Percentiles rank a stretch among this genome's conserved stretches.
Evolutionary conservation across 768 basidiomycete genomes (phyloP).

Genomic region (Hydnomerulius pinastri): DNA sequence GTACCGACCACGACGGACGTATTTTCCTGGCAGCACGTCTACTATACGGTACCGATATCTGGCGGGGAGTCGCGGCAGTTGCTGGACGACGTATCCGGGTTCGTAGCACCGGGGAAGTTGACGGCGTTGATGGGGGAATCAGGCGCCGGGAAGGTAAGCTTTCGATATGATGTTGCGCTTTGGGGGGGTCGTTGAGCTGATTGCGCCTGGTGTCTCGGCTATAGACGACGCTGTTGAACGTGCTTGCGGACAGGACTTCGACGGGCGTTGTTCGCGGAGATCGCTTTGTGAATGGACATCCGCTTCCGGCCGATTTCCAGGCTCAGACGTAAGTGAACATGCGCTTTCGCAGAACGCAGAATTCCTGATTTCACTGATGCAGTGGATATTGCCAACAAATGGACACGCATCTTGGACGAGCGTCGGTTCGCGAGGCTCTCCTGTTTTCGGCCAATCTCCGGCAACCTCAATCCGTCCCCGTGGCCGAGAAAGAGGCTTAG

Average conservation of each 20-base stretch:
- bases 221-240: constrained; percentile 59
- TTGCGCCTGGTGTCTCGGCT: neutral
- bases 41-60: constrained; percentile 57
- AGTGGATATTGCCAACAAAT: constrained; percentile 85
- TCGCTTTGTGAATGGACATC: constrained; percentile 54
- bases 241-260: constrained; percentile 48
- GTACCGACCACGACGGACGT: constrained; percentile 49
- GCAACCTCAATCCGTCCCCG: constrained; percentile 63
- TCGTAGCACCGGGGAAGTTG: constrained; percentile 48
- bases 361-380: too few relatives aligned
- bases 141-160: constrained; percentile 23
- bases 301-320: constrained; percentile 55
- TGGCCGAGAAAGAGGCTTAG: too few relatives aligned
- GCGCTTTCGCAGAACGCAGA: neutral
- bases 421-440: constrained; percentile 78
- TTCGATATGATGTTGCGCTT: neutral
- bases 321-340: constrained; percentile 50
- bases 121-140: constrained; percentile 50
- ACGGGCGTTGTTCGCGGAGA: constrained; percentile 52
- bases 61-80: constrained; percentile 41
- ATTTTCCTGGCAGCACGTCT: constrained; percentile 76
- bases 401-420: constrained; percentile 72
- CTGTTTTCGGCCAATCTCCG: constrained; percentile 75
- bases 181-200: neutral
- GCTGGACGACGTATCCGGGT: too few relatives aligned